phyloP scores from a whole-genome alignment of 345 rosid genomes.

The Atalantia buxifolia region DNA sequence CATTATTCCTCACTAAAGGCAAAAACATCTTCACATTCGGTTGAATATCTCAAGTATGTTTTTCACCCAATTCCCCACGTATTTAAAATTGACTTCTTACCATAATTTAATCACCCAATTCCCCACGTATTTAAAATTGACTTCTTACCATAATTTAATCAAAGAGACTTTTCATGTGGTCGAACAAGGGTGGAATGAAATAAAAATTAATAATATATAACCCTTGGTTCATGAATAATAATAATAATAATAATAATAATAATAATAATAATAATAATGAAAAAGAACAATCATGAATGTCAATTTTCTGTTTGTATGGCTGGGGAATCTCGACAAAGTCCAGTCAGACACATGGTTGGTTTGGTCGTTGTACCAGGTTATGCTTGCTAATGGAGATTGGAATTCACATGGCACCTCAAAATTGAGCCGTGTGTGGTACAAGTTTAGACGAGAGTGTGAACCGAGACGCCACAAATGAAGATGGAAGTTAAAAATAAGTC shows the following conservation, averaged over 20 bases:
- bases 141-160: not conserved
- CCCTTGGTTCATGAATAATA: too few species aligned
- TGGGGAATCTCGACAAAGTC: constrained; percentile 2
- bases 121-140: not conserved
- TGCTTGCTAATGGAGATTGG: not conserved
- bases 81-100: not conserved
- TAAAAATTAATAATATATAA: not conserved
- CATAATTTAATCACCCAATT: not conserved
- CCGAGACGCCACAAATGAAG: not conserved
- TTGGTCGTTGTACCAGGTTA: not conserved
- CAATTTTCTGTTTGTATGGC: not conserved
- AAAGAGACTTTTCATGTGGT: not conserved
- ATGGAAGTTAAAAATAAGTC: not conserved
- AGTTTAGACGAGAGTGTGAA: not conserved
- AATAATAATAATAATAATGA: too few species aligned
- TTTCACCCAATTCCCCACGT: not conserved
- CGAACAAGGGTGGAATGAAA: not conserved
- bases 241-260: too few species aligned
- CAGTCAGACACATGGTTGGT: not conserved
- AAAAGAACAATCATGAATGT: not conserved
- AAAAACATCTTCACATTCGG: not conserved
- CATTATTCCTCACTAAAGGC: not conserved
- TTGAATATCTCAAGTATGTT: not conserved
- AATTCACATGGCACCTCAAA: not conserved
- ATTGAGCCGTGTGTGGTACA: not conserved